Base-by-base conservation (phyloP, 345 rosid genomes). In the Aegle marmelos region DNA sequence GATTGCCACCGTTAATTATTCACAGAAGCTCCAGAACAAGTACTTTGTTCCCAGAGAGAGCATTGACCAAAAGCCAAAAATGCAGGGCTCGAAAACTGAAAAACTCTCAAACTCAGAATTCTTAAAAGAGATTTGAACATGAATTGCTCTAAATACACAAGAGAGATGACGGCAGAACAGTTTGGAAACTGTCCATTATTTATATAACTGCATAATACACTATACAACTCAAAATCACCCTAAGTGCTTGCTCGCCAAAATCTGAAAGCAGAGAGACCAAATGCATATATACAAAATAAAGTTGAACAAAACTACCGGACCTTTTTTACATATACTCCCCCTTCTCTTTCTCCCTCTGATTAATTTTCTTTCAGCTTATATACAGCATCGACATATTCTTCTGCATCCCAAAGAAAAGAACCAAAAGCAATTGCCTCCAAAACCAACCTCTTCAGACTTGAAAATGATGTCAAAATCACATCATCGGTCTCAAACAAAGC, bases 381-480 rank as follows among this genome's bases (percentile, higher is more conserved):
- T 1, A 89, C 85, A 25, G 84, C 75, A 73, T 90, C 79, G 0
- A 92, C 95, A 77, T 85, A 84, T 70, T 88, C 90, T 86, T 96
- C 97, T 5, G 91, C 82, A 33, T 94, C 99, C 99, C 98, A 94
- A n/a, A 96, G 91, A 77, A 96, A 96, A 60, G 89, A 87, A 63
- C 99, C 99, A 70, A 96, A 96, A 39, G 98, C 98, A 33, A 92
- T 90, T 37, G 99, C 99, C 79, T 96, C 99, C 30, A 92, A 77
- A 72, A 92, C 91, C 87, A 96, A 82, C 41, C 99, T 89, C 89
- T 89, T 96, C 82, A 96, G 50, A 84, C 97, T 96, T 17, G 91
- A 91, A 81, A 89, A 96, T 1, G 99, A 94, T 54, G 99, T 89
- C 73, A 82, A 65, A 4, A 96, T 88, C 50, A 87, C 76, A 80